Conservation (phyloP, 1,139 yeast genomes). For the Hansenula anomala region DNA sequence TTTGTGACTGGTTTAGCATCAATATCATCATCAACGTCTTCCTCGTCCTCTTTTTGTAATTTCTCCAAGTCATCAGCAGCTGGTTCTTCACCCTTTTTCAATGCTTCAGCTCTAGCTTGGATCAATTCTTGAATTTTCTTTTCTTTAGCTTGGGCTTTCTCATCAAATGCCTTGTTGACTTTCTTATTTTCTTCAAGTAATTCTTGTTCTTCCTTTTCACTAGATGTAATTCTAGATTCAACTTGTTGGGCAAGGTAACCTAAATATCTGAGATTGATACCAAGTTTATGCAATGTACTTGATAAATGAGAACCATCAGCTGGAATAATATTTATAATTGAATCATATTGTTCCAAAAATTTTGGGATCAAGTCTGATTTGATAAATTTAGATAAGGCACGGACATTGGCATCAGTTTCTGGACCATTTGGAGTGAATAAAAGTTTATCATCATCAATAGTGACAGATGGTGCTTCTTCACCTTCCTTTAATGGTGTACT, state of each 20-base stretch:
- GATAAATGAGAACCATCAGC: conserved; percentile 78
- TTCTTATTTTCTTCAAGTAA: conserved; percentile 24
- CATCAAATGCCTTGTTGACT: conserved; percentile 29
- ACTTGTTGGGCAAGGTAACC: conserved; percentile 49
- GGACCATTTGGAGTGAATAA: conserved; percentile 81
- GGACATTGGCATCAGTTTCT: conserved; percentile 49
- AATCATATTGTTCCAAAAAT: conserved; percentile 50
- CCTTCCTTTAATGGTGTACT: conserved; percentile 19
- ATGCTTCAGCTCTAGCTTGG: conserved; percentile 30
- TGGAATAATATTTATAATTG: conserved; percentile 50
- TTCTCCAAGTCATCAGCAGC: conserved; percentile 32
- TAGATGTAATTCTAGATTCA: conserved; percentile 17
- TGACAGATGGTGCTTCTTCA: conserved; percentile 40
- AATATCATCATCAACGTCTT: conserved; percentile 20
- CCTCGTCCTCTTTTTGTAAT: conserved; percentile 31
- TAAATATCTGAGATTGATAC: conserved; percentile 86
- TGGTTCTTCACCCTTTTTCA: conserved; percentile 31
- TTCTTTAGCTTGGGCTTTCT: conserved; percentile 23
- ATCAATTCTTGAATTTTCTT: conserved; percentile 15
- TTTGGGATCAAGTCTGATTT: conserved; percentile 55
- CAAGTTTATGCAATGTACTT: conserved; percentile 64
- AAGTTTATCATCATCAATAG: conserved; percentile 52
- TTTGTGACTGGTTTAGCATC: conserved; percentile 23
- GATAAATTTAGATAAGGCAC: conserved; percentile 64
- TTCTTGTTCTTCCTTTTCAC: conserved; percentile 22